Conservation (phyloP, 192 early-diverging fungal genomes). For the Glomus cerebriforme region DNA sequence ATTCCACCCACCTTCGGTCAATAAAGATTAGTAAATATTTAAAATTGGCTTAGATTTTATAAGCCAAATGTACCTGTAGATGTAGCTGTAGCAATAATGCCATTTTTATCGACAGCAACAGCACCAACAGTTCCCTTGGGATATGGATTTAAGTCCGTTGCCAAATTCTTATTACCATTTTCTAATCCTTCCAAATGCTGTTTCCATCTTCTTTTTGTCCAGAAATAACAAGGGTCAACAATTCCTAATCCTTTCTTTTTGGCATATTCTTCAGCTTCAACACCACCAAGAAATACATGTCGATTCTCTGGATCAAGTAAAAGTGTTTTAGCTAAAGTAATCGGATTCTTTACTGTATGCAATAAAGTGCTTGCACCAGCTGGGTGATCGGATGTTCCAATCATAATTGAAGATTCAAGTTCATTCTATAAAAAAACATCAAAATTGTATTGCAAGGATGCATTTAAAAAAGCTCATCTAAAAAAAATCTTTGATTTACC, state of each 20-base stretch:
- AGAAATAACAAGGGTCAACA: constrained; percentile 50
- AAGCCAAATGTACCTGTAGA: constrained; percentile 34
- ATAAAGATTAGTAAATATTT: background rate
- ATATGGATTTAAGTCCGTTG: background rate
- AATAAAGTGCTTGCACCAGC: constrained; percentile 48
- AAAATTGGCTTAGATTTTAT: background rate
- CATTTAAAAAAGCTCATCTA: constrained; percentile 1
- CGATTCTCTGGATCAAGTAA: constrained; percentile 34
- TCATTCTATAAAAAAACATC: constrained; percentile 29
- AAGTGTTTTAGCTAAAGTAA: constrained; percentile 41
- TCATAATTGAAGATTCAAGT: constrained; percentile 50
- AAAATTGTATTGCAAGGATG: background rate
- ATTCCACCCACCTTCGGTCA: constrained; percentile 38
- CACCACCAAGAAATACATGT: constrained; percentile 47
- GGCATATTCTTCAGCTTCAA: constrained; percentile 44
- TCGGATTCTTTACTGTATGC: constrained; percentile 46
- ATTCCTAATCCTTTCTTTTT: constrained; percentile 38
- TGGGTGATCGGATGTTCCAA: constrained; percentile 31
- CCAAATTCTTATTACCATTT: background rate
- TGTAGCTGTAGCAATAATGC: constrained; percentile 49
- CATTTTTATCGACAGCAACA: constrained; percentile 45
- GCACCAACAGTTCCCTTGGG: constrained; percentile 51
- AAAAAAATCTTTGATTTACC: constrained; percentile 20
- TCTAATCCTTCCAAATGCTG: constrained; percentile 43
- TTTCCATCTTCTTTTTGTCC: constrained; percentile 41